phyloP scores from a whole-genome alignment of 208 protist species.

The Herpetomonas samuelpessoai region DNA sequence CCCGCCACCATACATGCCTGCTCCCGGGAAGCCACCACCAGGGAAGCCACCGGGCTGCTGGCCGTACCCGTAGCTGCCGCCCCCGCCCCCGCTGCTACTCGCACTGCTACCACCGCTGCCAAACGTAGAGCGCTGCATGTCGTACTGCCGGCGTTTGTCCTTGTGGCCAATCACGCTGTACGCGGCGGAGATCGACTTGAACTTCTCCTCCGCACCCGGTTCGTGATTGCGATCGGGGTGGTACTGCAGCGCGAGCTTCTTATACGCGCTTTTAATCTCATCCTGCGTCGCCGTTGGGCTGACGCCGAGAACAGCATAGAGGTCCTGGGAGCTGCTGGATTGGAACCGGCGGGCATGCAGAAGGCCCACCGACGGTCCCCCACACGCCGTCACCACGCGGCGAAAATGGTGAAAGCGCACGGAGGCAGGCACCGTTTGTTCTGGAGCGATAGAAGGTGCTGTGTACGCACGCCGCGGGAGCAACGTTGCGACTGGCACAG shows the following conservation, averaged over 20 bases:
- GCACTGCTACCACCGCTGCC: constrained; percentile 3
- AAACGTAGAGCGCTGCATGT: constrained; percentile 43
- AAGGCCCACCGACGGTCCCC: too few relatives aligned
- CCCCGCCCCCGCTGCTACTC: constrained; percentile 1
- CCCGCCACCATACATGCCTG: background rate
- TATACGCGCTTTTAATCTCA: constrained; percentile 91
- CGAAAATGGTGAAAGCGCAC: too few relatives aligned
- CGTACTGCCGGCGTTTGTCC: constrained; percentile 73
- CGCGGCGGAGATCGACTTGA: constrained; percentile 83
- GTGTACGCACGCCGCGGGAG: too few relatives aligned
- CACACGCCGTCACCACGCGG: too few relatives aligned
- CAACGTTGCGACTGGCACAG: too few relatives aligned
- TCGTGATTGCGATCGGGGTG: constrained; percentile 90
- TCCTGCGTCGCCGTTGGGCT: constrained; percentile 65
- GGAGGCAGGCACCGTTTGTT: too few relatives aligned
- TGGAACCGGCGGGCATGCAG: constrained; percentile 11
- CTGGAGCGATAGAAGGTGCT: too few relatives aligned
- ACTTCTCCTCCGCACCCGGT: constrained; percentile 81
- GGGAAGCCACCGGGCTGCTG: constrained; percentile 5
- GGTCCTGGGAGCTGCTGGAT: constrained; percentile 29
- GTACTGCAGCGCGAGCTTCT: constrained; percentile 85
- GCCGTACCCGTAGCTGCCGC: background rate
- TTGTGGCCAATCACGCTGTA: constrained; percentile 85
- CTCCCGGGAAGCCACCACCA: constrained; percentile 22
- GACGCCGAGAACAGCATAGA: constrained; percentile 81